phyloP scores from a whole-genome alignment of 345 rosid species.

The Brassica nigra region DNA sequence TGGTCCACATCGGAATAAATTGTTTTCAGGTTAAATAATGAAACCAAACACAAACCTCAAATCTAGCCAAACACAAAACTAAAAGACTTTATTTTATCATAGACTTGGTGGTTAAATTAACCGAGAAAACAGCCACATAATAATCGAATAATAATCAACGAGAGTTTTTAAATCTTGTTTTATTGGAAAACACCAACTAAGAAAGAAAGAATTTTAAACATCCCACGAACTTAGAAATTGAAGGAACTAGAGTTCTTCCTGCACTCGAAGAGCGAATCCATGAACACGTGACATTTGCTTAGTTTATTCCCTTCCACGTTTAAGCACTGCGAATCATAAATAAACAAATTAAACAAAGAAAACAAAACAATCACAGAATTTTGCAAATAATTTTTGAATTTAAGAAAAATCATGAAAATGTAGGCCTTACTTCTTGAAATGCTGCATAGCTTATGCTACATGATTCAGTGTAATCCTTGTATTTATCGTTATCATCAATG shows the following conservation, averaged over 20 bases:
- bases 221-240: not conserved
- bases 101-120: not conserved
- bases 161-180: not conserved
- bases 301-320: slow-evolving; percentile 16
- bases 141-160: not conserved
- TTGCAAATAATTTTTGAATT: not conserved
- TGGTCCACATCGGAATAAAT: not conserved
- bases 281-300: slow-evolving; percentile 19
- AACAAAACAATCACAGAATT: not conserved
- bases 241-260: slow-evolving; percentile 14
- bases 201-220: not conserved
- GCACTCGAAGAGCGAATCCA: slow-evolving; percentile 25
- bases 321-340: slow-evolving; percentile 17
- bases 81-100: not conserved
- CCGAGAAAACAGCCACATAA: slow-evolving; percentile 4
- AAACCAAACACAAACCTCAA: not conserved
- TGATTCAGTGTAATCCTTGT: slow-evolving; percentile 2
- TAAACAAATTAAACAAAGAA: not conserved
- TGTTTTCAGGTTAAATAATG: not conserved
- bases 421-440: slow-evolving; percentile 23
- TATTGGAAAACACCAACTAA: not conserved
- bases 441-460: slow-evolving; percentile 14
- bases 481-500: slow-evolving; percentile 20
- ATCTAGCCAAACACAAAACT: not conserved
- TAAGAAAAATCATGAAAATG: not conserved